Base-by-base conservation (phyloP, 176 grass and related monocot genomes). In the Panicum miliaceum region DNA sequence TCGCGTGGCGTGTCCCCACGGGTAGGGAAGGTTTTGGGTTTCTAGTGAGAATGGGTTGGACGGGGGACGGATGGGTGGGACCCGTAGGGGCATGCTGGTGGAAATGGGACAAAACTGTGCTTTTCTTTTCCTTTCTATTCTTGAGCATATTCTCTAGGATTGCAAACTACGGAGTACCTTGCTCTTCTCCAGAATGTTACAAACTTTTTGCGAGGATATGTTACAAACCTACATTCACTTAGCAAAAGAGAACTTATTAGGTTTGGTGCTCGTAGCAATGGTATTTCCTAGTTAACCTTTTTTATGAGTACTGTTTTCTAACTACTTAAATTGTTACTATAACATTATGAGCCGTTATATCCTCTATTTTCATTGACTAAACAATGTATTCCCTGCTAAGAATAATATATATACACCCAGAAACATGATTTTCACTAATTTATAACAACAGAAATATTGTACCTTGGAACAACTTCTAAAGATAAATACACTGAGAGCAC, bases 1-100 rank as follows among this genome's bases (percentile, higher is more conserved):
- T 69, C 79, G 64, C 27, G 11, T 73, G 58, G 47, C 81, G 67
- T 79, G 72, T 53, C 70, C 61, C 23, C 78, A 82, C 65, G 26
- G 72, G 47, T 12, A 53, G 16, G 26, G 47, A 7, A 11, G 13
- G 13, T 23, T 11, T 53, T 9, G 13, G 11, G 26, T 9, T 53
- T 47, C 8, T 40, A 18, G 64, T 14, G 1, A 6, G 61, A n/a
- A n/a, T 23, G 12, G 70, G 12, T 34, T 25, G 63, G 20, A 53
- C 20, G 26, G 65, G 36, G 8, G 48, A 50, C 12, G 62, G 45
- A 52, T 47, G 77, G 47, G 23, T 43, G 79, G 50, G 15, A 19
- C 22, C 57, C 22, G 27, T 14, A 32, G 1, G 46, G 1, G 6
- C 34, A 25, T 29, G n/a, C 7, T 63, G 23, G 8, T 78, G 76